Percentiles rank a stretch among this genome's conserved stretches.
phyloP scores from a whole-genome alignment of 192 early-diverging fungal genomes.

The Podila epigama region DNA sequence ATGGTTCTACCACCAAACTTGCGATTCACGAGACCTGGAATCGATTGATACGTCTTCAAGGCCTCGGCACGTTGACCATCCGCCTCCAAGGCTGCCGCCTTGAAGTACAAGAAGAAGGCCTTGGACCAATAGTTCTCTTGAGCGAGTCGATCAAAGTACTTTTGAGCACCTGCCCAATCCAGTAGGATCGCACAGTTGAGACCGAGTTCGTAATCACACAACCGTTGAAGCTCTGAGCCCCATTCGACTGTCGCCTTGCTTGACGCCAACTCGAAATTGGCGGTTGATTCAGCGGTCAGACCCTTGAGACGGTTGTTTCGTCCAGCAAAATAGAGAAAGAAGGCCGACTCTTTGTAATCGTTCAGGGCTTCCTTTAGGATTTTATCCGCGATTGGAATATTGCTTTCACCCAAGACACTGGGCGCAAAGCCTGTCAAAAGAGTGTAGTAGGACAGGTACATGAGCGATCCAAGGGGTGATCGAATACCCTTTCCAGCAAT shows the following conservation, averaged over 20 bases:
- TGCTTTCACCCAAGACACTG: slow-evolving; percentile 50
- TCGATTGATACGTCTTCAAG: slow-evolving; percentile 65
- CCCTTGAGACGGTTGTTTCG: slow-evolving; percentile 58
- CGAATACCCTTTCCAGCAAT: slow-evolving; percentile 57
- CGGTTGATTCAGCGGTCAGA: slow-evolving; percentile 51
- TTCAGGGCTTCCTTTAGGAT: slow-evolving; percentile 53
- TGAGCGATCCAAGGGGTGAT: slow-evolving; percentile 58
- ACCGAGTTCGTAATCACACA: slow-evolving; percentile 57
- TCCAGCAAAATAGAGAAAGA: slow-evolving; percentile 59
- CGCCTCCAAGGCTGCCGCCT: slow-evolving; percentile 53
- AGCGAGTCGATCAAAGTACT: slow-evolving; percentile 45
- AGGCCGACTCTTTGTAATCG: slow-evolving; percentile 56
- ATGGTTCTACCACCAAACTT: slow-evolving; percentile 56
- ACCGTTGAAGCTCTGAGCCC: slow-evolving; percentile 43
- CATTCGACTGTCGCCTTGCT: slow-evolving; percentile 42
- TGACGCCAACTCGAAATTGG: slow-evolving; percentile 49
- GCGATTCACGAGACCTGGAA: slow-evolving; percentile 51
- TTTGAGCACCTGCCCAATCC: slow-evolving; percentile 51
- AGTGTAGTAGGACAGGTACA: slow-evolving; percentile 62
- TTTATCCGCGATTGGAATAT: slow-evolving; percentile 52
- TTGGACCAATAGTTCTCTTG: slow-evolving; percentile 58
- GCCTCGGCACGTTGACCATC: slow-evolving; percentile 74
- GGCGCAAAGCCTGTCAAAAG: slow-evolving; percentile 58
- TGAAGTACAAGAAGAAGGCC: slow-evolving; percentile 54
- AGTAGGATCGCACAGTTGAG: slow-evolving; percentile 52